Evolutionary conservation across 371 early-diverging fungal genomes (phyloP), one percentile per base, ranked within the genome.

Genomic region (Mucor mucedo): DNA sequence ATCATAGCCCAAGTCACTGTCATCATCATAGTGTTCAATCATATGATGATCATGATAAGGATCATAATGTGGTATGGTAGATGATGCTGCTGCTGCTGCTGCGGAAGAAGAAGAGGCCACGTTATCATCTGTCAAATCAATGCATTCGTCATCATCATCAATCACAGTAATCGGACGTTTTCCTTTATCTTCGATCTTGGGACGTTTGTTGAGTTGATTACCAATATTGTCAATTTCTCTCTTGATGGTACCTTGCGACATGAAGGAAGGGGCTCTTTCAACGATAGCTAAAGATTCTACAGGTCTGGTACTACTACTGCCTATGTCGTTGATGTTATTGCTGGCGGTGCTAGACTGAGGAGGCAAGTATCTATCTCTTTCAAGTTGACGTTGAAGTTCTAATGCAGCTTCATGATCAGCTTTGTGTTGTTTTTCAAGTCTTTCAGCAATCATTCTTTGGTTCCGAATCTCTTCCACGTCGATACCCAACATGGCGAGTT

Each of bases 101-200:
- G 29, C 28, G 21, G 2, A 28, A 11, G 10, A 28, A 11, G 10
- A 45, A 21, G 28, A 6, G 10, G 54, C 32, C 5, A 55, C 54
- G 35, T 49, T 55, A 0, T 64, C 62, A 5, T 30, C 35, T 16
- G 70, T 70, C 10, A 65, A 33, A 40, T 70, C 70, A 52, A 70
- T 70, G 7, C 52, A 44, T 11, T 42, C 42, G 30, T 52, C 47
- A 14, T 55, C 64, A 6, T 63, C 64, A 28, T 69, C 64, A 50
- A 39, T 32, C 3, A 63, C n/a, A 14, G 55, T 41, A 30, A 42
- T 27, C 13, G 40, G 52, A 35, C 35, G 35, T 27, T 27, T 49
- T 30, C 40, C 35, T 16, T 33, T 47, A 29, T 38, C 41, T 27
- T 35, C 57, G 10, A 40, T 3, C 9, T 44, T 56, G 29, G 35